These are phyloP conservation scores for Mucor racemosus DNA, from an alignment of 371 early-diverging fungal genomes.

Conservation along the genomic window DNA sequence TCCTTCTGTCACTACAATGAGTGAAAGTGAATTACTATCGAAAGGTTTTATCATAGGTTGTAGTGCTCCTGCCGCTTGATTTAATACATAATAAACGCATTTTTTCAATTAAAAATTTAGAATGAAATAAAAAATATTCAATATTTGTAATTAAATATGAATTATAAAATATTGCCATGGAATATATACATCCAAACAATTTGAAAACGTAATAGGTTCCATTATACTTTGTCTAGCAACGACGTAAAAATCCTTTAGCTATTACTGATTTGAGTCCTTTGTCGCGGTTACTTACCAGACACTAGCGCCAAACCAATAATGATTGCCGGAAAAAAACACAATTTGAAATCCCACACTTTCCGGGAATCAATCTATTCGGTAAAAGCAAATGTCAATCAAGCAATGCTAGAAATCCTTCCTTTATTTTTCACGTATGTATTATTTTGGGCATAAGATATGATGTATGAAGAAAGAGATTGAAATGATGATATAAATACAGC, in stretches of 20 bases:
- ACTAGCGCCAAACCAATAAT: no score
- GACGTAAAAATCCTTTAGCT: no score
- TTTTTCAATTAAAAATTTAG: background rate
- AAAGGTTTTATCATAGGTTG: constrained; percentile 49
- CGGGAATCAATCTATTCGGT: constrained; percentile 14
- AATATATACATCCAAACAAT: no score
- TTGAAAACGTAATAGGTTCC: no score
- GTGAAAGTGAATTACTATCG: constrained; percentile 41
- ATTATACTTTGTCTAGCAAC: no score
- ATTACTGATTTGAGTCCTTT: no score
- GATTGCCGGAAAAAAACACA: background rate
- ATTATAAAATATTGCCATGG: background rate
- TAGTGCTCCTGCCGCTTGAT: constrained; percentile 60
- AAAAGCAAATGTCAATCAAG: constrained; percentile 19
- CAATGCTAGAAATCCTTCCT: constrained; percentile 30
- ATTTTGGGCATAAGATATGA: background rate
- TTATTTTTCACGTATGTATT: constrained; percentile 37
- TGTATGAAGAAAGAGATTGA: background rate
- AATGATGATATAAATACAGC: constrained; percentile 5
- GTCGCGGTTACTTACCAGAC: no score
- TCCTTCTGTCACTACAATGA: constrained; percentile 27
- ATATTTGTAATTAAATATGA: no score
- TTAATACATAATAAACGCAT: background rate
- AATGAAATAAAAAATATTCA: no score
- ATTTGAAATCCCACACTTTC: constrained; percentile 4